Evolutionary conservation across 1,284 basidiomycete species (phyloP), one percentile per base, ranked within the genome.

Genomic region (Erythrobasidium hasegawianum): DNA sequence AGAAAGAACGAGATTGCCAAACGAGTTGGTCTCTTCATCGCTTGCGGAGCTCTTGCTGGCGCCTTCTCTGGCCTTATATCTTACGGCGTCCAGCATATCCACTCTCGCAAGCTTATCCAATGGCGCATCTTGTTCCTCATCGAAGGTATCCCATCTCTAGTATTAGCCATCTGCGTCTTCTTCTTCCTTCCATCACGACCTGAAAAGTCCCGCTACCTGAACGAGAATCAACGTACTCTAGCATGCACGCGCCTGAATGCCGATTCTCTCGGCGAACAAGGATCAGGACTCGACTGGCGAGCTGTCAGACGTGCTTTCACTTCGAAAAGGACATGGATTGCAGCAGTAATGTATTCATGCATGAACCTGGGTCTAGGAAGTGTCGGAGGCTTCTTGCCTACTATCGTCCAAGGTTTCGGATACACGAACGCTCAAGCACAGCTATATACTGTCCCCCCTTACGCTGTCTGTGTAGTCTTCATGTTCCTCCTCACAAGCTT

Each of bases 311-410:
- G 85, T 20, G 82, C 82, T 2, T 80, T 92, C 24, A 86, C 84
- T 53, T 85, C 83, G 78, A 81, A 86, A 87, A 78, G 33, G 33
- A 33, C 26, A 7, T 53, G 50, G 20, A 24, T 20, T 7, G 4
- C 18, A 4, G 9, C 41, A 45, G 53, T 45, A 9, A 38, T 47
- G 57, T 59, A 40, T 27, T 20, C 57, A 55, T 57, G 59, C 33
- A 9, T 88, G 67, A 93, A 93, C 76, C 83, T 86, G 60, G 86
- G 86, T 1, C 80, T 91, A 1, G 87, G 87, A 9, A 87, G 86
- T 1, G 86, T 89, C 52, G 86, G 86, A 1, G 90, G 88, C 0
- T 93, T 92, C 78, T 22, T 72, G 9, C 60, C 90, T 0, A 92
- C 89, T 0, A 90, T 91, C 72, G 84, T 71, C 45, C 71, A 76